These are phyloP conservation scores for Zea luxurians DNA, from an alignment of 176 grass and related monocot genomes.

Conservation along the genomic window DNA sequence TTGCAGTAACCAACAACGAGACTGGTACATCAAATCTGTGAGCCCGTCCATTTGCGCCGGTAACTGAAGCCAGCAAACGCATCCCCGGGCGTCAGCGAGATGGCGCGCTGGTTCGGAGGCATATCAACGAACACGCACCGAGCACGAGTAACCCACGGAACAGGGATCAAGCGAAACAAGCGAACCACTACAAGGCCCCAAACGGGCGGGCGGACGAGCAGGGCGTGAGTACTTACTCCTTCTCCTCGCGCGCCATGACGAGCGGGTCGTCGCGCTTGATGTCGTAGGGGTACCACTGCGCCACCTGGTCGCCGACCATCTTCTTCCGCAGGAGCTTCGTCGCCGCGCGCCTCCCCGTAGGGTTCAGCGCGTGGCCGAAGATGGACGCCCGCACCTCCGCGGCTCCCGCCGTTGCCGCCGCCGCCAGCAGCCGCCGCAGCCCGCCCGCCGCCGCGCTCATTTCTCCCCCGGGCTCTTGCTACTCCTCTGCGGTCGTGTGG, in stretches of 20 bases:
- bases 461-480: not conserved
- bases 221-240: slow-evolving; percentile 49
- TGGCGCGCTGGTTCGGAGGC: not conserved
- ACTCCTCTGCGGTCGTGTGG: not conserved
- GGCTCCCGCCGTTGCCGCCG: slow-evolving; percentile 46
- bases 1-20: not conserved
- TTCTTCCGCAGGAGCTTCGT: slow-evolving; percentile 77
- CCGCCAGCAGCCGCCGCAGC: slow-evolving; percentile 51
- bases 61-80: not conserved
- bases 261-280: slow-evolving; percentile 64
- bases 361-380: slow-evolving; percentile 66
- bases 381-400: slow-evolving; percentile 61
- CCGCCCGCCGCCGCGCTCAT: slow-evolving; percentile 51
- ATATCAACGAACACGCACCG: not conserved
- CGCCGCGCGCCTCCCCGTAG: slow-evolving; percentile 59
- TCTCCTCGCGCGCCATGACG: slow-evolving; percentile 66
- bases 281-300: slow-evolving; percentile 79
- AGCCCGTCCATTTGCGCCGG: not conserved
- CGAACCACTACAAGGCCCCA: not conserved
- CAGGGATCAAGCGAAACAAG: not conserved
- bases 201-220: not conserved
- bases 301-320: slow-evolving; percentile 62
- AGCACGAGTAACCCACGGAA: not conserved
- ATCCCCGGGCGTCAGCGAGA: not conserved
- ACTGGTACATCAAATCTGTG: not conserved